Evolutionary conservation across 129 eudicot genomes (phyloP), one percentile per base, ranked within the genome.

Genomic region (Saussurea involucrata): DNA sequence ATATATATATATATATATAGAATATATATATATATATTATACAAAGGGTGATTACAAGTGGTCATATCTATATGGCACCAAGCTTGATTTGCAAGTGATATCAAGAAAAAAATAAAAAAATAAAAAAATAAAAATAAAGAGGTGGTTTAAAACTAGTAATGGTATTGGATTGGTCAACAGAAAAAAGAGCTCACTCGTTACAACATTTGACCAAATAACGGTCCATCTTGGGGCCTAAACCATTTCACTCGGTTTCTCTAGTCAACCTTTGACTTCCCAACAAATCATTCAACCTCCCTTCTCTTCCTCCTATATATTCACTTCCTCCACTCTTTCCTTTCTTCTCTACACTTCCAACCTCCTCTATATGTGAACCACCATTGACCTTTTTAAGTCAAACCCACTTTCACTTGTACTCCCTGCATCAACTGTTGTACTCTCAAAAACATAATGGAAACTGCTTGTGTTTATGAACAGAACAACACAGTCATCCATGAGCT

Each of bases 401-500:
- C 68, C 80, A 17, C 5, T 11, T 25, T 37, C 11, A 70, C 15
- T 63, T 74, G 24, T 22, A 33, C 37, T 5, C 21, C 71, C 21
- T 65, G 72, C 74, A 79, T 33, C 28, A 24, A 66, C 13, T 28
- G 18, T 33, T 61, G 46, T 37, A 64, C 71, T 13, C 21, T 15
- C 9, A 20, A 15, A 33, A 24, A 36, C 4, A 73, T n/a, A n/a
- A n/a, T 92, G 98, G 96, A 83, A 8, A 68, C 72, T 78, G 78
- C 75, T 74, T 80, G 72, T 40, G 83, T 31, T 21, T 76, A 78
- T 79, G 87, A 87, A 33, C 80, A 88, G 34, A 74, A 71, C 21
- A 74, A 71, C 21, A 65, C 68, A 34, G 73, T 86, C 63, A 75
- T 85, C 73, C 80, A 81, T 78, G 98, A 92, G 66, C 85, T 92